Conservation (phyloP, 441 rosid genomes). For the Adansonia gregorii region DNA sequence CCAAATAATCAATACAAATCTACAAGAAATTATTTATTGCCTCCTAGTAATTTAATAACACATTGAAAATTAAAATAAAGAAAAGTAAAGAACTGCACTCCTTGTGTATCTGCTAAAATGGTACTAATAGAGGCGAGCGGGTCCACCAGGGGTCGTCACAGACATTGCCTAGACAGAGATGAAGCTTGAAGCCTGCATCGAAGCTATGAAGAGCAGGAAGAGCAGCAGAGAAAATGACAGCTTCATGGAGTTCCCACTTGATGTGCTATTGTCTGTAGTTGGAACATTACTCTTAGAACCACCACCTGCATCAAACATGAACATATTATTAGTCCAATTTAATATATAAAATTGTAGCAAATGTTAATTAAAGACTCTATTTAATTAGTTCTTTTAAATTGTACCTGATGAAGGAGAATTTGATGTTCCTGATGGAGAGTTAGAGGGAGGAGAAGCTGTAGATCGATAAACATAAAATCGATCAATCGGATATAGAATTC, state of each 20-base stretch:
- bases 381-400: neutral
- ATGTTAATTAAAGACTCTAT: neutral
- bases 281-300: conserved; percentile 51
- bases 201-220: conserved; percentile 27
- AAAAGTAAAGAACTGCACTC: neutral
- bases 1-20: conserved; percentile 15
- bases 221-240: conserved; percentile 27
- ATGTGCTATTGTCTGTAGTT: conserved; percentile 34
- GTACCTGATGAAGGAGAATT: conserved; percentile 34
- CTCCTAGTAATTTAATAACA: neutral
- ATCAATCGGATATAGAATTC: neutral
- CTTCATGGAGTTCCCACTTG: conserved; percentile 36
- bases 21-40: neutral
- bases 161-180: neutral
- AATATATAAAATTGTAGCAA: neutral
- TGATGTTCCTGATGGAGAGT: conserved; percentile 37
- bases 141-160: neutral
- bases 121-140: neutral
- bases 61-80: neutral
- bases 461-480: neutral
- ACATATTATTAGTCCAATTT: neutral
- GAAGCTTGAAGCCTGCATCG: conserved; percentile 20
- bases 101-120: no score
- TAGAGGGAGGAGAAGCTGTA: conserved; percentile 30
- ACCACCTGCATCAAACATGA: conserved; percentile 22